Conservation (phyloP, 116 monocot genomes). For the Dioscorea cayenensis region DNA sequence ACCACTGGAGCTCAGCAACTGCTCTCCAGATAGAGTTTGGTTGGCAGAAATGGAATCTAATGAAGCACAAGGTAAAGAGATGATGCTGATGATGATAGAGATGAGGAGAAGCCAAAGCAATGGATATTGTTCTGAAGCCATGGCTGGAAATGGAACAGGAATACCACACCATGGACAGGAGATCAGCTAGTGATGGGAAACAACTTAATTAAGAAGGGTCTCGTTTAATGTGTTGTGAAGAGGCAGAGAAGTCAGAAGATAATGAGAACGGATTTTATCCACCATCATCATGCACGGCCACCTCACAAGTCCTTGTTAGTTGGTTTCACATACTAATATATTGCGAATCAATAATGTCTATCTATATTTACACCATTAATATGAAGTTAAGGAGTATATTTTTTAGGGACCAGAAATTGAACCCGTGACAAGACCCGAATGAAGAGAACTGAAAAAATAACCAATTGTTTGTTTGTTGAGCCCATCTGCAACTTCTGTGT, state of each 20-base stretch:
- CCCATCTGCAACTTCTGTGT: too few species aligned
- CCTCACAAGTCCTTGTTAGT: too few species aligned
- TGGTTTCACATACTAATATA: too few species aligned
- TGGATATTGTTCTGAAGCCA: not conserved
- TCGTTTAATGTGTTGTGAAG: not conserved
- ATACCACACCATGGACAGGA: not conserved
- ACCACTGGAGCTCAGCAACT: slow-evolving; percentile 14
- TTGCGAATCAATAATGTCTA: too few species aligned
- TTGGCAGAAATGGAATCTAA: slow-evolving; percentile 16
- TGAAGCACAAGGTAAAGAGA: not conserved
- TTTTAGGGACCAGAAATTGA: too few species aligned
- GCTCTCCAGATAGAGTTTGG: slow-evolving; percentile 24
- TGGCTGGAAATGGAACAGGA: not conserved
- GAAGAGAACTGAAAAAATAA: too few species aligned
- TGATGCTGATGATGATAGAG: not conserved
- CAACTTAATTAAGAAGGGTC: not conserved
- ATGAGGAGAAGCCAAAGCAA: slow-evolving; percentile 7
- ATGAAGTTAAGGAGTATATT: too few species aligned
- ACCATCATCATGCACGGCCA: not conserved
- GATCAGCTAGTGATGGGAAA: too few species aligned
- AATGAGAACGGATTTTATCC: not conserved
- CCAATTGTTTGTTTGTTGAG: too few species aligned
- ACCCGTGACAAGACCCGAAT: too few species aligned
- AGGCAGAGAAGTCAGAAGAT: not conserved
- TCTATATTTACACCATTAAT: too few species aligned